Conservation (phyloP, 164 flowering plant species). For the Macadamia tetraphylla region DNA sequence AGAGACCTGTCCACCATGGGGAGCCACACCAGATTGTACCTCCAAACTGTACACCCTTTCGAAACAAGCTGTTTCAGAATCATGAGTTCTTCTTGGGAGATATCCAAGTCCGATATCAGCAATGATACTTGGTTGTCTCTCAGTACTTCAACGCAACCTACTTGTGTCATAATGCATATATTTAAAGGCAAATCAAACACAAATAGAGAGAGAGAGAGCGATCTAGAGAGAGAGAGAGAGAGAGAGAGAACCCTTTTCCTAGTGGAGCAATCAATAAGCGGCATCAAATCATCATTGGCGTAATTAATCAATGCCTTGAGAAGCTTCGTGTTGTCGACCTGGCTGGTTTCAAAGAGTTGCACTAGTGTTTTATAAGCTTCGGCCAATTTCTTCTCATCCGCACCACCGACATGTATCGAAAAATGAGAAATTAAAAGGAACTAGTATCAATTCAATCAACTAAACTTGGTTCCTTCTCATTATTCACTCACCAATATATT, state of each 20-base stretch:
- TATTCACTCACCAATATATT: too few relatives aligned
- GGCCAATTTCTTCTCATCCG: constrained; percentile 46
- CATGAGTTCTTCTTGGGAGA: constrained; percentile 15
- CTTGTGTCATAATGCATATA: too few relatives aligned
- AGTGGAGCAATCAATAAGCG: constrained; percentile 46
- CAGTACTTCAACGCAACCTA: constrained; percentile 19
- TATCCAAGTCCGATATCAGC: constrained; percentile 20
- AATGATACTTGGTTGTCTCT: constrained; percentile 19
- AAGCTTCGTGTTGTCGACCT: constrained; percentile 67
- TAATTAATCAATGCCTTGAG: constrained; percentile 41
- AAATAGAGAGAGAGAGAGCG: too few relatives aligned
- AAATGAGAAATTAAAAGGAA: too few relatives aligned
- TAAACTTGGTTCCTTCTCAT: too few relatives aligned
- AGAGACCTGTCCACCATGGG: constrained; percentile 14
- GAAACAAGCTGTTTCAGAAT: constrained; percentile 8
- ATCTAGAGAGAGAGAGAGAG: not conserved
- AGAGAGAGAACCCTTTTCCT: constrained; percentile 34
- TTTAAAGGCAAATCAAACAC: too few relatives aligned
- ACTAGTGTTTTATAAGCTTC: constrained; percentile 41
- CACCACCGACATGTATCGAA: not conserved
- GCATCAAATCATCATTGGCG: constrained; percentile 34
- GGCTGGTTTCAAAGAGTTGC: constrained; percentile 39
- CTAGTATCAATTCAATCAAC: too few relatives aligned
- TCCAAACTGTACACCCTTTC: constrained; percentile 7
- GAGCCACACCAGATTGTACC: constrained; percentile 13